Evolutionary conservation across 2,329 filamentous ascomycete species (phyloP).

Genomic region (Cercospora berteroae): DNA sequence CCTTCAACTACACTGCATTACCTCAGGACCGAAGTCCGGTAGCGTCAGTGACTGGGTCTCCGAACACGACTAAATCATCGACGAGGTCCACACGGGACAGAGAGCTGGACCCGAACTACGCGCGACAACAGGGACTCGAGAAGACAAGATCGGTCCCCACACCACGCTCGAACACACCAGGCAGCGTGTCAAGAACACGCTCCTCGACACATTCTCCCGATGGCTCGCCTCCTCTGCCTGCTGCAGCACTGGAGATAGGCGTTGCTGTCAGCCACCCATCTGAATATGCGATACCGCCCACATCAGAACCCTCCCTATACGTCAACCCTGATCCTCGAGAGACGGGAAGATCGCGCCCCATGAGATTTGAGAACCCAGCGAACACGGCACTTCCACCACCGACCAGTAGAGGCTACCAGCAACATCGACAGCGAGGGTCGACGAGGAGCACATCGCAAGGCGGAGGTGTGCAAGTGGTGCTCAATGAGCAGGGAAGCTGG

Average conservation of each 20-base stretch:
- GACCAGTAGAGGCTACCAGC: constrained; percentile 6
- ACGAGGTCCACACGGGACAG: constrained; percentile 18
- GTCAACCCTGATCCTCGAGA: constrained; percentile 15
- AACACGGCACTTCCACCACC: constrained; percentile 20
- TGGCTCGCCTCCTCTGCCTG: constrained; percentile 47
- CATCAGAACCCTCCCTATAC: constrained; percentile 16
- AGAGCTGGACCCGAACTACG: constrained; percentile 9
- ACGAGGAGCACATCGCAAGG: constrained; percentile 72
- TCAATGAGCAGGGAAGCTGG: constrained; percentile 88
- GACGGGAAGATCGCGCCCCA: constrained; percentile 26
- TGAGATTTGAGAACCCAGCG: constrained; percentile 33
- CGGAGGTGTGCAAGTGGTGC: constrained; percentile 84
- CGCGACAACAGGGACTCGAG: constrained; percentile 13
- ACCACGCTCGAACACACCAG: constrained; percentile 41
- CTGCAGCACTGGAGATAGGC: constrained; percentile 24
- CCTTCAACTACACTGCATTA: constrained; percentile 89
- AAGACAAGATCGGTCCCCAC: constrained; percentile 32
- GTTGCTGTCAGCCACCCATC: constrained; percentile 19
- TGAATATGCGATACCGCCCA: constrained; percentile 32
- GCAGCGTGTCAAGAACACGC: constrained; percentile 40
- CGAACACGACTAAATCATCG: constrained; percentile 12
- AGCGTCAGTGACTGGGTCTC: constrained; percentile 12
- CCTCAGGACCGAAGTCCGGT: constrained; percentile 63
- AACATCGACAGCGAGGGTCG: constrained; percentile 54
- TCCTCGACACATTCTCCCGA: constrained; percentile 50